Conservation (phyloP, 2,329 filamentous ascomycete genomes). For the Cyanodermella asteris region DNA sequence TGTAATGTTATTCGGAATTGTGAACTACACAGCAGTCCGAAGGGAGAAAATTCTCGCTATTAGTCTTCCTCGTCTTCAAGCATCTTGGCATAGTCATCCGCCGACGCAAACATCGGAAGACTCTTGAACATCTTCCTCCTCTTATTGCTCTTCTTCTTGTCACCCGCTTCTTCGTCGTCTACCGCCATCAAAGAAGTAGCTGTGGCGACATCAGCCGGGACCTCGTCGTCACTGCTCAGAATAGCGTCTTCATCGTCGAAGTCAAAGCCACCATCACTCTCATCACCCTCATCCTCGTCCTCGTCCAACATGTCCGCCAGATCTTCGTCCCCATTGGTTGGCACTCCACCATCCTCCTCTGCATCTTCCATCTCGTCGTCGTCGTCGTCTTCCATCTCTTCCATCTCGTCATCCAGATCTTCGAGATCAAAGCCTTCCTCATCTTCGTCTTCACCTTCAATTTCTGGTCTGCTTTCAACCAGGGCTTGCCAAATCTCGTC, state of each 20-base stretch:
- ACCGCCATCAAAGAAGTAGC: constrained; percentile 21
- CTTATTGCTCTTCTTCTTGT: constrained; percentile 19
- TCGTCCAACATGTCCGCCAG: constrained; percentile 5
- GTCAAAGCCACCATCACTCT: constrained; percentile 22
- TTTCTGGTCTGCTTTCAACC: constrained; percentile 56
- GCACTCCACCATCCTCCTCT: constrained; percentile 16
- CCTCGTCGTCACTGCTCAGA: constrained; percentile 16
- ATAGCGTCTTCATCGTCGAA: constrained; percentile 22
- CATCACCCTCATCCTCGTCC: constrained; percentile 25
- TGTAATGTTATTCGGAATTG: too few relatives aligned
- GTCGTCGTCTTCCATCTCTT: constrained; percentile 22
- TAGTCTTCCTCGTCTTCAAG: constrained; percentile 52
- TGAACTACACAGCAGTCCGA: too few relatives aligned
- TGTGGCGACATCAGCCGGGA: constrained; percentile 15
- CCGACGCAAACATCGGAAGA: constrained; percentile 79
- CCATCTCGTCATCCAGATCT: constrained; percentile 30
- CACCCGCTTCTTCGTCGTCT: constrained; percentile 11
- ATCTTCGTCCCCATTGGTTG: constrained; percentile 3
- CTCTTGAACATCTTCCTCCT: constrained; percentile 54
- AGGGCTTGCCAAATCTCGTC: constrained; percentile 85
- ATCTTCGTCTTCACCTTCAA: constrained; percentile 40
- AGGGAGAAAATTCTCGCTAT: too few relatives aligned
- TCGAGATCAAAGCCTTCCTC: constrained; percentile 33
- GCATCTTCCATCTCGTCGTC: constrained; percentile 19
- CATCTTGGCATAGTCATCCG: constrained; percentile 79